Conservation (phyloP, 441 rosid genomes). For the Gossypium davidsonii region DNA sequence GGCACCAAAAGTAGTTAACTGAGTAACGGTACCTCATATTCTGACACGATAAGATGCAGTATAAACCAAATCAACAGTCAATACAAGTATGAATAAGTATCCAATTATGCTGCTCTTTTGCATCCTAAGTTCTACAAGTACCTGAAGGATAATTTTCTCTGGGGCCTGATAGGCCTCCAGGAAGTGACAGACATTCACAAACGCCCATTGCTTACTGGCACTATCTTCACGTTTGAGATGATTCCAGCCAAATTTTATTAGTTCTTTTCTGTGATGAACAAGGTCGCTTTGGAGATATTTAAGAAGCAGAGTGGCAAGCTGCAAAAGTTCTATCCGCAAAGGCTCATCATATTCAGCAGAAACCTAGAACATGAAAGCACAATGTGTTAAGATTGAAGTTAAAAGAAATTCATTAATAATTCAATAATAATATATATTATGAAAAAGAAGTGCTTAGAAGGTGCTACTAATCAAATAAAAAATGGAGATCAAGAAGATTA, state of each 20-base stretch:
- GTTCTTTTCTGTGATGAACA: slow-evolving; percentile 96
- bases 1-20: neutral
- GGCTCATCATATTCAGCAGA: slow-evolving; percentile 99
- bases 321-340: slow-evolving; percentile 97
- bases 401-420: slow-evolving; percentile 8
- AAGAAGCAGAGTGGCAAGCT: slow-evolving; percentile 93
- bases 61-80: neutral
- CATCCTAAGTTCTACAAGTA: slow-evolving; percentile 19
- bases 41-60: neutral
- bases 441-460: neutral
- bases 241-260: slow-evolving; percentile 99
- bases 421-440: slow-evolving; percentile 4
- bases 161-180: slow-evolving; percentile 99
- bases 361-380: slow-evolving; percentile 43
- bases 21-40: neutral
- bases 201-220: slow-evolving; percentile 99
- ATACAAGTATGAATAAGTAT: neutral
- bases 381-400: slow-evolving; percentile 9
- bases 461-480: slow-evolving; percentile 4
- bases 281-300: slow-evolving; percentile 94
- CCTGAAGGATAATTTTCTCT: slow-evolving; percentile 99
- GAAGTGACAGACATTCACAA: slow-evolving; percentile 99
- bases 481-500: slow-evolving; percentile 17
- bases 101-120: neutral
- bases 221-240: slow-evolving; percentile 99